Evolutionary conservation across 2,329 filamentous ascomycete genomes (phyloP).

Genomic region (Cadophora luteo-olivacea): DNA sequence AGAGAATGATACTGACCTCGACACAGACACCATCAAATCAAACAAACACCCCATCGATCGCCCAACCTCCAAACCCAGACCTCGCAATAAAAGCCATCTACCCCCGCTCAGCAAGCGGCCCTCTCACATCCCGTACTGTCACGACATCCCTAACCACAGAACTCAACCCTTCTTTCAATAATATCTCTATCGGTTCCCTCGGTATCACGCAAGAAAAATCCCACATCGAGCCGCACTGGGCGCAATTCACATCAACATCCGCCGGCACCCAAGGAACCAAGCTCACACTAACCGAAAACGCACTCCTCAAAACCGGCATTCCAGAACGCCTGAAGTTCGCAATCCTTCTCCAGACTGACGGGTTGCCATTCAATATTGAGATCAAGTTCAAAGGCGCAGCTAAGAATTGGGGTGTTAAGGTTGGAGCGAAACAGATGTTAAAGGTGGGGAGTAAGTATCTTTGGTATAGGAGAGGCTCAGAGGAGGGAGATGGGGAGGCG

Average conservation of each 20-base stretch:
- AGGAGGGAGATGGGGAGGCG: neutral
- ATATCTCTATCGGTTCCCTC: neutral
- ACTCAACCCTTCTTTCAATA: neutral
- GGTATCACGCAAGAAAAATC: neutral
- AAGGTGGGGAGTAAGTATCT: neutral
- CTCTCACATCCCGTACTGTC: neutral
- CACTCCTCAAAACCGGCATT: neutral
- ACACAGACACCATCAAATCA: too few relatives aligned
- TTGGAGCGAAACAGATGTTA: neutral
- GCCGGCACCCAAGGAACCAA: neutral
- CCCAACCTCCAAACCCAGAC: neutral
- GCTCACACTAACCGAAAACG: neutral
- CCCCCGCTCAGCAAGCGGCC: neutral
- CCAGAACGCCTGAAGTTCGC: neutral
- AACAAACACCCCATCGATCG: neutral
- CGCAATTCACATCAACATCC: neutral
- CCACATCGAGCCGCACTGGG: neutral
- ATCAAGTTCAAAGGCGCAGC: neutral
- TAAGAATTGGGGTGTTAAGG: conserved; percentile 2
- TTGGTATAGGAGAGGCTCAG: neutral
- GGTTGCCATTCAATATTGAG: neutral
- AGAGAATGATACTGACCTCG: neutral
- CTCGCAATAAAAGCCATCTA: conserved; percentile 11
- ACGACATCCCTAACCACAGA: neutral
- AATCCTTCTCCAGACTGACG: neutral